A percentile compares a stretch with the other conserved stretches of the same genome.
Evolutionary conservation across 1,139 yeast genomes (phyloP).

Genomic region (Eremothecium gossypii): DNA sequence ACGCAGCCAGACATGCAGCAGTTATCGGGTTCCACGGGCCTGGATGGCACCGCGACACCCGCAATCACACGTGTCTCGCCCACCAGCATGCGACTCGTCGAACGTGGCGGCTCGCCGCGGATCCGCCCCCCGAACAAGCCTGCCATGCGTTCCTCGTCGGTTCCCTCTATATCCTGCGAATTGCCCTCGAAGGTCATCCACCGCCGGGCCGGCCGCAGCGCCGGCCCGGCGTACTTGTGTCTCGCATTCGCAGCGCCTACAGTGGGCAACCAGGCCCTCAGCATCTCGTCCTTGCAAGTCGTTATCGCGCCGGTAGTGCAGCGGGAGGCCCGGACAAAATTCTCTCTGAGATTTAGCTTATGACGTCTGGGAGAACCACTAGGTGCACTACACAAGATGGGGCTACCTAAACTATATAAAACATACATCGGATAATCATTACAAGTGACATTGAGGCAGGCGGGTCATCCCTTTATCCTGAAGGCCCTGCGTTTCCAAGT

Average conservation of each 20-base stretch:
- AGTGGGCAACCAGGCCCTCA: too few relatives aligned
- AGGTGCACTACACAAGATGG: neutral
- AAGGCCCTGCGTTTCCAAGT: constrained; percentile 21
- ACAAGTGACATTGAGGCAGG: neutral
- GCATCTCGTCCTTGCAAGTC: too few relatives aligned
- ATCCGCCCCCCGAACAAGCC: constrained; percentile 51
- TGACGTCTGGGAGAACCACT: neutral
- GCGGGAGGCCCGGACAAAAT: too few relatives aligned
- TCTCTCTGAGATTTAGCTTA: too few relatives aligned
- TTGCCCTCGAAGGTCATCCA: constrained; percentile 40
- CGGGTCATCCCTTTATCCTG: constrained; percentile 4
- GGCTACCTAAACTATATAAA: too few relatives aligned
- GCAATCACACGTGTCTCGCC: constrained; percentile 43
- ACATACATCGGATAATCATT: too few relatives aligned
- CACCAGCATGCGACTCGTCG: constrained; percentile 40
- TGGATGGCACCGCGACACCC: constrained; percentile 68
- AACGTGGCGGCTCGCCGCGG: constrained; percentile 43
- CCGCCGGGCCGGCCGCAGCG: too few relatives aligned
- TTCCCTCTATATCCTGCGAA: constrained; percentile 31
- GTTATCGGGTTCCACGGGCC: constrained; percentile 84
- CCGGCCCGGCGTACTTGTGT: too few relatives aligned
- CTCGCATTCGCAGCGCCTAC: too few relatives aligned
- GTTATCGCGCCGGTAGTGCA: too few relatives aligned
- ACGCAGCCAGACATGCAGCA: constrained; percentile 98
- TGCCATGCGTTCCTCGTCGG: constrained; percentile 42